Evolutionary conservation across 2,329 filamentous ascomycete genomes (phyloP), one percentile per base, ranked within the genome.

Genomic region (Pochonia chlamydosporia): DNA sequence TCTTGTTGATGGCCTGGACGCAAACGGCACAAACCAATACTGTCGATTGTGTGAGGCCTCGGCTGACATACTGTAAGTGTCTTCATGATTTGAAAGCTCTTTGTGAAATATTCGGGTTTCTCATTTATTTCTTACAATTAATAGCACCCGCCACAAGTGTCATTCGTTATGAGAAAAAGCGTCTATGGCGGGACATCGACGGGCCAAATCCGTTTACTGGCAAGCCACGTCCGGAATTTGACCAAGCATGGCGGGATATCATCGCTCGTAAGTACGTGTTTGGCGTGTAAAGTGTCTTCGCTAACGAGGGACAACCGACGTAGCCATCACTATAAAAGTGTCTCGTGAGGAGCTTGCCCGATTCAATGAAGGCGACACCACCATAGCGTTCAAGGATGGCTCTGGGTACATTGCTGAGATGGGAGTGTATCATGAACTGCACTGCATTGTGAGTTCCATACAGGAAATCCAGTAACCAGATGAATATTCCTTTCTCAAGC

Each of bases 391-490:
- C 20, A 39, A 40, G 20, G 44, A 46, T 21, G 44, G 33, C 13
- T 46, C 31, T 25, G 44, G 44, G 26, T 46, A 39, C 33, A 39
- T 46, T 24, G 44, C 33, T 23, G 44, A 46, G 18, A 39, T 46
- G 33, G 35, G 33, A 13, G 30, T 40, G 31, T 46, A 46, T 24
- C 44, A 46, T 20, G 44, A 46, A 20, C 18, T 40, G 13, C 44
- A 46, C 20, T 46, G 44, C 23, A 46, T 46, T 16, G 44, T 39
- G 21, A 30, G 43, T 26, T 23, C 9, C 14, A n/a, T 10, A 21
- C n/a, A n/a, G n/a, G n/a, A n/a, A n/a, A n/a, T n/a, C n/a, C n/a
- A n/a, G n/a, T n/a, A n/a, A n/a, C n/a, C n/a, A n/a, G n/a, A n/a
- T n/a, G n/a, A n/a, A n/a, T n/a, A n/a, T n/a, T n/a, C n/a, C n/a